A percentile compares a stretch with the other conserved stretches of the same genome.
Evolutionary conservation across 1,284 basidiomycete genomes (phyloP).

Genomic region (Austropuccinia psidii): DNA sequence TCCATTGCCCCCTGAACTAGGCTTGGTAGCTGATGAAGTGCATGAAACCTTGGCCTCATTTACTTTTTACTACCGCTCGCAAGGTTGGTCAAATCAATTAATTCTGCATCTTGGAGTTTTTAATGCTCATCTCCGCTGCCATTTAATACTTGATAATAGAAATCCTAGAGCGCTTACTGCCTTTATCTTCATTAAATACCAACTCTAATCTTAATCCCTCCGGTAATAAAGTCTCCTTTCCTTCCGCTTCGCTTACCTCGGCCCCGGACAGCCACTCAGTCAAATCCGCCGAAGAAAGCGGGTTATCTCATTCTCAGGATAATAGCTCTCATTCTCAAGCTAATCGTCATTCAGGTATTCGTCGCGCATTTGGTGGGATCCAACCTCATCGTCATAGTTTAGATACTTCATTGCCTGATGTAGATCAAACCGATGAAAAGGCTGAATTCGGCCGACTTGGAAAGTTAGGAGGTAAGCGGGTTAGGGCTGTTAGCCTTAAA

Average conservation of each 20-base stretch:
- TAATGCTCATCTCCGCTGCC: neutral
- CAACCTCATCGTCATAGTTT: slow-evolving; percentile 18
- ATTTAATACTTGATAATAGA: too few relatives aligned
- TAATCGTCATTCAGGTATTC: slow-evolving; percentile 2
- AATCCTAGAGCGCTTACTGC: slow-evolving; percentile 8
- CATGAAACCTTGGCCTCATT: slow-evolving; percentile 24
- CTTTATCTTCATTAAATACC: neutral
- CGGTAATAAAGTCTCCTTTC: slow-evolving; percentile 24
- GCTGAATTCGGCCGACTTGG: slow-evolving; percentile 27
- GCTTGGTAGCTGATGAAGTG: slow-evolving; percentile 23
- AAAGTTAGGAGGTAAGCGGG: slow-evolving; percentile 25
- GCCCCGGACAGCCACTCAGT: slow-evolving; percentile 4
- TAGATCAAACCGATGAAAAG: slow-evolving; percentile 1
- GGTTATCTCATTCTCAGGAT: neutral
- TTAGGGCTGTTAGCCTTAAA: slow-evolving; percentile 29
- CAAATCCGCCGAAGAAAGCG: neutral
- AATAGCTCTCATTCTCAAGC: neutral
- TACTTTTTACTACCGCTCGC: slow-evolving; percentile 32
- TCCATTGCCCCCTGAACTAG: slow-evolving; percentile 14
- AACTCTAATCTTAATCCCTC: neutral
- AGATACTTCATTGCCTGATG: neutral
- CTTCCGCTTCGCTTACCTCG: neutral
- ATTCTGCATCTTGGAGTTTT: neutral
- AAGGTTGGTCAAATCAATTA: slow-evolving; percentile 7
- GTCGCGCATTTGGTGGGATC: slow-evolving; percentile 12